Evolutionary conservation across 768 basidiomycete species (phyloP), one percentile per base, ranked within the genome.

Genomic region (Phylloporus sp.): DNA sequence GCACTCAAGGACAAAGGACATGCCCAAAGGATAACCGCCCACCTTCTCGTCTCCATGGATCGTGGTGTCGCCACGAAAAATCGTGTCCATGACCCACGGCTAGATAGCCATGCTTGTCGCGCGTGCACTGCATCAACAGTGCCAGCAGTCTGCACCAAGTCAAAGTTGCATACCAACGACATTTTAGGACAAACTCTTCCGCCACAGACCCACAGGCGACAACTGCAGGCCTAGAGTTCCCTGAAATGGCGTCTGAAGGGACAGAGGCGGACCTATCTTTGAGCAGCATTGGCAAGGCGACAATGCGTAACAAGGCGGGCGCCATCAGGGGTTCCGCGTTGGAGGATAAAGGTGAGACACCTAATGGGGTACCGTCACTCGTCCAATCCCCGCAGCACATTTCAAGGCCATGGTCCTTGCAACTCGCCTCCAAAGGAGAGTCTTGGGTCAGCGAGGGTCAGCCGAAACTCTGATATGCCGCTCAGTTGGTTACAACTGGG

Each of bases 401-500:
- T 76, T 75, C 76, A 80, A 80, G 71, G 47, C 29, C 32, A 38
- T 26, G 13, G 55, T 18, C 50, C 22, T 41, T 38, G 26, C 5
- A 4, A 59, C 56, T 64, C 62, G 44, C 56, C 61, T 39, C 28
- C 23, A 20, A 59, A 51, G 31, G 53, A 72, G 67, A 70, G 71
- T 80, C 78, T 78, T 77, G 55, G 73, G 58, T 69, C 55, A 54
- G 52, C 54, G 60, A 61, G 52, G 57, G 53, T 59, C 35, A 16
- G 61, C 57, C 70, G 71, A 55, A 68, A 86, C 79, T 83, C 84
- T 84, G 82, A 81, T 86, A 79, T 77, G 80, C 69, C 75, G 77
- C 76, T 80, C 72, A 73, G 74, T 72, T 60, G 63, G 59, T 84
- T 78, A 78, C 69, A 71, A 70, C 77, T 71, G 72, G 79, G 68